Base-by-base conservation (phyloP, 2,329 filamentous ascomycete species). In the Paecilomyces sp. region DNA sequence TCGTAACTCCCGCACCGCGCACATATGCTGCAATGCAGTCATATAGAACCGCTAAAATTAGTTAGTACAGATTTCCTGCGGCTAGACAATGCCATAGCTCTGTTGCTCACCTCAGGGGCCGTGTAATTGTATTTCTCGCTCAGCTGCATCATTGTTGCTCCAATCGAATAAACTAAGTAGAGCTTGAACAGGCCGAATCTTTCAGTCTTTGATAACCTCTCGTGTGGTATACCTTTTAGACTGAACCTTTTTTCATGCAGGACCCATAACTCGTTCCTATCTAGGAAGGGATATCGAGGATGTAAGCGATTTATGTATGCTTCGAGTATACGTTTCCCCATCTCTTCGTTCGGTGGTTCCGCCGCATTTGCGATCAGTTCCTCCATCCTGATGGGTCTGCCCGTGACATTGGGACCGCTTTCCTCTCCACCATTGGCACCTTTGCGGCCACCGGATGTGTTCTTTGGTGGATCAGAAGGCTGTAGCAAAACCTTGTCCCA, bases 151-250 rank as follows among this genome's bases (percentile, higher is more conserved):
- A 80, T 72, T 13, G 79, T 80, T 13, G 80, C 77, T 0, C 80
- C 79, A 61, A 82, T 82, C 3, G 79, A 80, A 67, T 81, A 83
- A 0, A 80, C 76, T 70, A 83, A 73, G 62, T 82, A 81, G 15
- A 83, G 66, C 63, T 81, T 81, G 66, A 83, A 83, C 11, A 81
- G 72, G 0, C 77, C 77, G 64, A 79, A 81, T 53, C 78, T 71
- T 58, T 80, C 72, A 15, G 64, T 58, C 50, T 65, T 65, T 1
- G 70, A 67, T 11, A 74, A 65, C 6, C 73, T 68, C 60, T 74
- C 72, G 11, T 74, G 67, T 41, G 74, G 71, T 9, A 67, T 71
- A 11, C 71, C 74, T 3, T 71, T 70, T 12, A 76, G 64, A 31
- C 76, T 67, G 59, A 70, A 74, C 15, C 79, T 73, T 41, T 75